Evolutionary conservation across 2,329 filamentous ascomycete genomes (phyloP), one percentile per base, ranked within the genome.

Genomic region (Aspergillus sp.): DNA sequence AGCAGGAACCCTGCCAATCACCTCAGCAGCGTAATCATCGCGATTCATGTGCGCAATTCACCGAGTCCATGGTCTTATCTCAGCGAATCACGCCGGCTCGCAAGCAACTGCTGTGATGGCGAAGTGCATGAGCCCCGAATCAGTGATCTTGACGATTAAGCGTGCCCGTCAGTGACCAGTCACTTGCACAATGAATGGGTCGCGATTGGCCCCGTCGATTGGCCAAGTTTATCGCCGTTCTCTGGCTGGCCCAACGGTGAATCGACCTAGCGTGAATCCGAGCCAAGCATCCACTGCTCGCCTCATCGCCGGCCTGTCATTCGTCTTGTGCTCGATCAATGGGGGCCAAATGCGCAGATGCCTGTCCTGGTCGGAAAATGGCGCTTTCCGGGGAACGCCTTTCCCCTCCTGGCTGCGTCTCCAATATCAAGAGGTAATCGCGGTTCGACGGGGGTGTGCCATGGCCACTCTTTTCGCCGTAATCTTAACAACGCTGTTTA

Each of bases 211-310:
- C 20, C 42, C 5, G 13, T 24, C n/a, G 6, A 37, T 15, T 24
- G 37, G 19, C 53, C 34, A n/a, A 27, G 34, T 58, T 57, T 61
- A 62, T 62, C 58, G 55, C 40, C 22, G 30, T 51, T 30, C 47
- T 57, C 58, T 55, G 58, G 60, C 58, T 62, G 60, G 60, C 56
- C 52, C 53, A 53, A 54, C 51, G 5, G 27, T 46, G 37, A 19
- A 49, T 55, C 55, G 37, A 57, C 48, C 49, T 34, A 49, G 44
- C 49, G 24, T 33, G 44, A 30, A 20, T 44, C 52, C 15, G 13
- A 37, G 34, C 34, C 49, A 20, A 53, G 50, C 48, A 27, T 46
- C 47, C 55, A 57, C 58, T 30, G 27, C 27, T 30, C 7, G 27
- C 27, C 27, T 30, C 27, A 46, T 41, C 45, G 39, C 30, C 48